Evolutionary conservation across 2,329 filamentous ascomycete genomes (phyloP).

Genomic region (Claviceps cyperi): DNA sequence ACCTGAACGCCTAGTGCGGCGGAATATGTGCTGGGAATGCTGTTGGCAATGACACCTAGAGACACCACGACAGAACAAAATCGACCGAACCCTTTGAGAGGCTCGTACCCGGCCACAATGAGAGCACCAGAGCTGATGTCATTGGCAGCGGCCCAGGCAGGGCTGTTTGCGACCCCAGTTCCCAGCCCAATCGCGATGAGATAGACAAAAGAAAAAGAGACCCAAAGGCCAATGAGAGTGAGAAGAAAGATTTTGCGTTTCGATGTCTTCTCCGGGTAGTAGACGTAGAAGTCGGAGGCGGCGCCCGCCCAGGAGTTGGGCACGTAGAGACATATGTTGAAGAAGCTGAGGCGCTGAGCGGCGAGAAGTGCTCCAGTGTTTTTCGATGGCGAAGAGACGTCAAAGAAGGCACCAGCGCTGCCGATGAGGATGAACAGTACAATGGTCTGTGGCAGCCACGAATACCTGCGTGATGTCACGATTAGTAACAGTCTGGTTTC

Average conservation of each 20-base stretch:
- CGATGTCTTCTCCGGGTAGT: constrained; percentile 50
- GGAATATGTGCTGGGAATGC: constrained; percentile 41
- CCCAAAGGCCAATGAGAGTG: constrained; percentile 53
- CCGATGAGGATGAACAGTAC: constrained; percentile 61
- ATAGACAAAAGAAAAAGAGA: constrained; percentile 50
- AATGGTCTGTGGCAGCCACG: constrained; percentile 53
- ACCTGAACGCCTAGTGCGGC: constrained; percentile 46
- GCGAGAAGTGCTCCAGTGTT: constrained; percentile 47
- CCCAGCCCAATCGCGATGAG: constrained; percentile 41
- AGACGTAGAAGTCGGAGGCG: constrained; percentile 68
- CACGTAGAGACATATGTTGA: constrained; percentile 48
- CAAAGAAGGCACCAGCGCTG: constrained; percentile 43
- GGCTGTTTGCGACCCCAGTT: constrained; percentile 33
- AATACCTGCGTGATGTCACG: constrained; percentile 10
- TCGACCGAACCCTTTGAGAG: constrained; percentile 39
- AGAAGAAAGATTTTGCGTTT: constrained; percentile 50
- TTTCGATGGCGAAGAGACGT: constrained; percentile 49
- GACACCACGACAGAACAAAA: constrained; percentile 42
- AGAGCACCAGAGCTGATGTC: constrained; percentile 39
- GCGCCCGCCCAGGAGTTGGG: constrained; percentile 49
- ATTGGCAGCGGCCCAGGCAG: constrained; percentile 37
- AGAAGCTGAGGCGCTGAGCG: constrained; percentile 47
- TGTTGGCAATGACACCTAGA: constrained; percentile 39
- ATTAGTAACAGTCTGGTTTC: neutral
- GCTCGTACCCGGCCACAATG: constrained; percentile 38